phyloP scores from a whole-genome alignment of 2,329 filamentous ascomycete species.

The Botrytis fabae region DNA sequence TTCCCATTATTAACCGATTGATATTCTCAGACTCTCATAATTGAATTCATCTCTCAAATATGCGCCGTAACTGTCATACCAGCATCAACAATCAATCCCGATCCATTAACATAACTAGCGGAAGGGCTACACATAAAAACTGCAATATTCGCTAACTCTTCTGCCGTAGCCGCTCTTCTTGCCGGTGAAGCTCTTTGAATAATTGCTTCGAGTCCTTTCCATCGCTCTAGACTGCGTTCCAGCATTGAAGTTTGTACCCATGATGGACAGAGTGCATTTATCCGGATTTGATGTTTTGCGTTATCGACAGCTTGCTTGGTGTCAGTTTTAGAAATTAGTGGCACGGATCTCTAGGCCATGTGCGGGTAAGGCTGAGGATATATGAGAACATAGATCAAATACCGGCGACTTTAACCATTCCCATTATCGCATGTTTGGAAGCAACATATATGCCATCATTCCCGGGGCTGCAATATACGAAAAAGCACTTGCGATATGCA shows the following conservation, averaged over 20 bases:
- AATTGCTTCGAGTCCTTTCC: neutral
- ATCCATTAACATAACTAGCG: neutral
- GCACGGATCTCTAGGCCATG: neutral
- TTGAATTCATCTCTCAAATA: neutral
- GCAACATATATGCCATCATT: neutral
- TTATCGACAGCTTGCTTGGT: neutral
- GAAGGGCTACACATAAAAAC: conserved; percentile 6
- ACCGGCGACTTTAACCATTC: neutral
- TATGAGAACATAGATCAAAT: neutral
- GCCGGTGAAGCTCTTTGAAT: neutral
- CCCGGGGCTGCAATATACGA: neutral
- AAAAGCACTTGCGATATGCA: neutral
- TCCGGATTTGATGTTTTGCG: neutral
- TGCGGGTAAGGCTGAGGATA: neutral
- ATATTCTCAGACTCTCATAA: neutral
- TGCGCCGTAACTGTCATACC: neutral
- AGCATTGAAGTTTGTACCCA: conserved; percentile 10
- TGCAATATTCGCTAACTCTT: neutral
- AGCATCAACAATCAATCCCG: neutral
- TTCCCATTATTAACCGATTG: neutral
- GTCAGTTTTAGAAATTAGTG: neutral
- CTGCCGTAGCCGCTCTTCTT: neutral
- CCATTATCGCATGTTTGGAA: neutral
- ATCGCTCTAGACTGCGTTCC: neutral
- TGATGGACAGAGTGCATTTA: neutral